Conservation (phyloP, 371 early-diverging fungal genomes). For the Cokeromyces recurvatus region DNA sequence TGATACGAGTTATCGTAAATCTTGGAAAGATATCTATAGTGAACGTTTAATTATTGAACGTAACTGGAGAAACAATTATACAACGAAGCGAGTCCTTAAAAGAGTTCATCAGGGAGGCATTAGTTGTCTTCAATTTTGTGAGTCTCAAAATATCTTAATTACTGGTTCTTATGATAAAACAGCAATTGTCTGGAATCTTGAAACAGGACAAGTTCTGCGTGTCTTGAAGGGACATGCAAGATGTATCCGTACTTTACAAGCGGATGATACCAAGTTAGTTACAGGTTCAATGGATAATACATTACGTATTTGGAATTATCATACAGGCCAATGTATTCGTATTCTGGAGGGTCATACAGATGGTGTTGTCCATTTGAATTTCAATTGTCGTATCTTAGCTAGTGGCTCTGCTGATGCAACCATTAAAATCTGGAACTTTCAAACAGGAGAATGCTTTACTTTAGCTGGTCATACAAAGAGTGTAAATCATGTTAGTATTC, state of each 20-base stretch:
- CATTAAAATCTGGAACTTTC: conserved; percentile 91
- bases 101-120: conserved; percentile 75
- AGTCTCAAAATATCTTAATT: conserved; percentile 62
- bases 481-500: conserved; percentile 78
- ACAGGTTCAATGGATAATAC: conserved; percentile 93
- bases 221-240: conserved; percentile 83
- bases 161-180: conserved; percentile 83
- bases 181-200: conserved; percentile 78
- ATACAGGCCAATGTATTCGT: conserved; percentile 83
- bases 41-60: conserved; percentile 77
- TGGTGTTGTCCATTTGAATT: conserved; percentile 87
- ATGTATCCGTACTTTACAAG: conserved; percentile 81
- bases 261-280: conserved; percentile 78
- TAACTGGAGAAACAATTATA: conserved; percentile 74
- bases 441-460: conserved; percentile 70
- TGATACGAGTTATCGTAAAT: too few relatives aligned
- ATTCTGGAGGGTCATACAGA: conserved; percentile 78
- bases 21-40: conserved; percentile 83
- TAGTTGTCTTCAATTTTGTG: conserved; percentile 79
- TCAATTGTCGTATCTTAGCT: conserved; percentile 74
- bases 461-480: conserved; percentile 75
- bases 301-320: conserved; percentile 95
- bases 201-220: conserved; percentile 68
- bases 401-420: conserved; percentile 85
- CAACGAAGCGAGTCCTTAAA: conserved; percentile 33